Base-by-base conservation (phyloP, 768 basidiomycete species). In the Pulveroboletus sp. region DNA sequence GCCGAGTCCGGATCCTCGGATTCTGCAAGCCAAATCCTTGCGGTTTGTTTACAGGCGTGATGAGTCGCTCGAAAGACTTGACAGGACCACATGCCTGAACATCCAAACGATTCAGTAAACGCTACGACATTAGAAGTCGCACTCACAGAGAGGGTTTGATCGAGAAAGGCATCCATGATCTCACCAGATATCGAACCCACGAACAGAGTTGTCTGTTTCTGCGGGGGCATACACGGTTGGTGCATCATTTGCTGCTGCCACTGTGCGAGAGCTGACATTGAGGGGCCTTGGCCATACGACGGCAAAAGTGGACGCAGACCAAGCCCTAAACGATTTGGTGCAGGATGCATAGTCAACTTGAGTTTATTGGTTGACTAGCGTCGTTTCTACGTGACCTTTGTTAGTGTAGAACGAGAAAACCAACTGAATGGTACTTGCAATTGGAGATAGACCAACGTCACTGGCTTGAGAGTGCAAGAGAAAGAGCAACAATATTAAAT, bases 21-120 rank as follows among this genome's bases (percentile, higher is more conserved):
- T 66, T 95, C 90, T 41, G 92, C 95, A 69, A 98, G 98, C 94
- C 97, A 64, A 98, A 98, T 3, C 92, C 93, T 72, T 94, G 90
- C 6, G 94, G 89, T 67, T 94, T 91, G 61, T 94, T 91, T 16
- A 88, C 85, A 21, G 93, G 90, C 2, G 93, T 94, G 39, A 90
- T 89, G 20, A 94, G 82, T 14, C 94, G 85, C 59, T 94, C 97
- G 72, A 99, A 90, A 1, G 90, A 91, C 51, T 84, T 83, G 51
- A 97, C 74, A 4, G 85, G 81, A 13, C 97, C 97, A 59, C 93
- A 97, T 24, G 94, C 85, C 94, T 97, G 50, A 16, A 40, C 27
- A 25, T 8, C n/a, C 29, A 12, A 39, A 39, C 19, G 5, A 35
- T 40, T 50, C 13, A 38, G 32, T 14, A 45, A 7, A 16, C 5